These are phyloP conservation scores for Thraustotheca clavata DNA, from an alignment of 352 stramenopile species.

Conservation along the genomic window DNA sequence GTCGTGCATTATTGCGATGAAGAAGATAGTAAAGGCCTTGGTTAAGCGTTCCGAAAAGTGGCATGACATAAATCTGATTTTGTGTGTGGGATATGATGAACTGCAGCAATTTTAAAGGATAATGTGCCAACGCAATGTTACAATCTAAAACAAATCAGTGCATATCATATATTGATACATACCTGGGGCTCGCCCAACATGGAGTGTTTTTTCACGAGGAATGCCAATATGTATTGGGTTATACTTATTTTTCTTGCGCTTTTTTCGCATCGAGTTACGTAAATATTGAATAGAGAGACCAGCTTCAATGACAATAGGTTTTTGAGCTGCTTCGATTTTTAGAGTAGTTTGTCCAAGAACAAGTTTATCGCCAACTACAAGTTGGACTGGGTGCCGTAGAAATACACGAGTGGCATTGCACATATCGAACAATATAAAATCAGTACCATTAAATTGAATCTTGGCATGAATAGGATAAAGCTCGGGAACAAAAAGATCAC, in stretches of 20 bases:
- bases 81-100: slow-evolving; percentile 4
- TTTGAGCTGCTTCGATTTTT: background rate
- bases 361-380: background rate
- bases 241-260: background rate
- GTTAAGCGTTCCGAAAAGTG: slow-evolving; percentile 7
- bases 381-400: background rate
- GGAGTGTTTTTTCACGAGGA: slow-evolving; percentile 1
- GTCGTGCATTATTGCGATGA: background rate
- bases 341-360: background rate
- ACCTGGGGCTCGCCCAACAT: slow-evolving; percentile 6
- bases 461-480: slow-evolving; percentile 5
- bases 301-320: background rate
- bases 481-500: background rate
- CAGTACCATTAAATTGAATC: background rate
- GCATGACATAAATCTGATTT: background rate
- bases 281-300: background rate
- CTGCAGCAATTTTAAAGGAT: slow-evolving; percentile 14
- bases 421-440: slow-evolving; percentile 3
- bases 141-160: slow-evolving; percentile 1
- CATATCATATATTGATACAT: background rate
- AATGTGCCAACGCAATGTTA: background rate
- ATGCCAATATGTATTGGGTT: background rate
- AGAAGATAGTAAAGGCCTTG: slow-evolving; percentile 18
- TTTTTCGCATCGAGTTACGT: background rate
- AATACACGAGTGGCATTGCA: slow-evolving; percentile 5